Conservation (phyloP, 352 stramenopile genomes). For the Phytophthora citricola region DNA sequence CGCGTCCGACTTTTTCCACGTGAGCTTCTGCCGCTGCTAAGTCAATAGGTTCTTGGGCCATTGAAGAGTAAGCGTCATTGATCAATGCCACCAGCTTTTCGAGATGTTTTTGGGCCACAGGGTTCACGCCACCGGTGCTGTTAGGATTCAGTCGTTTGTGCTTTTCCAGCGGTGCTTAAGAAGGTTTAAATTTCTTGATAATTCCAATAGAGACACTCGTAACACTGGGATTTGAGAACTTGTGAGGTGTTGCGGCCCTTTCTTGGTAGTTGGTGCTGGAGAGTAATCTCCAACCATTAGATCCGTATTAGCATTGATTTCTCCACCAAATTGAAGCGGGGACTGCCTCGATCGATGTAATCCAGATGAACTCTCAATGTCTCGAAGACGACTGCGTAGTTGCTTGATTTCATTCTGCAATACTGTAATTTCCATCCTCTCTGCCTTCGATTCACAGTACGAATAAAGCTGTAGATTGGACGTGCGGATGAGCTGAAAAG, state of each 20-base stretch:
- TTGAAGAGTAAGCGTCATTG: constrained; percentile 73
- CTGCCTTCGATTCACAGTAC: constrained; percentile 69
- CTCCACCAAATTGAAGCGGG: constrained; percentile 21
- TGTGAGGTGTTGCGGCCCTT: constrained; percentile 35
- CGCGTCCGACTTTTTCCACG: constrained; percentile 62
- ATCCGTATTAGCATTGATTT: constrained; percentile 2
- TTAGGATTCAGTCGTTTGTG: constrained; percentile 48
- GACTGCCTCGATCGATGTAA: constrained; percentile 18
- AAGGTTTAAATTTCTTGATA: constrained; percentile 75
- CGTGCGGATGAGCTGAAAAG: constrained; percentile 68
- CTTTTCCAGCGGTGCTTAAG: constrained; percentile 70
- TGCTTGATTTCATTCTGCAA: constrained; percentile 63
- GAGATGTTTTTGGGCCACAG: constrained; percentile 67
- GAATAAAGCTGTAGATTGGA: constrained; percentile 75
- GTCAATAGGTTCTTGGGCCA: constrained; percentile 67
- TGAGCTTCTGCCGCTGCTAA: constrained; percentile 43
- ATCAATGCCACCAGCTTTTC: constrained; percentile 74
- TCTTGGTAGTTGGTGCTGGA: constrained; percentile 8
- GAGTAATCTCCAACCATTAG: constrained; percentile 25
- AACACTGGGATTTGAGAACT: constrained; percentile 64
- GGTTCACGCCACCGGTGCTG: constrained; percentile 43
- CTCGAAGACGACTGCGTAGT: constrained; percentile 46
- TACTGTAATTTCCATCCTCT: constrained; percentile 51
- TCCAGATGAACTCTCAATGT: constrained; percentile 25
- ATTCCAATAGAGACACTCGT: constrained; percentile 72